Conservation (phyloP, 345 rosid genomes). For the Carallia pectinifolia region DNA sequence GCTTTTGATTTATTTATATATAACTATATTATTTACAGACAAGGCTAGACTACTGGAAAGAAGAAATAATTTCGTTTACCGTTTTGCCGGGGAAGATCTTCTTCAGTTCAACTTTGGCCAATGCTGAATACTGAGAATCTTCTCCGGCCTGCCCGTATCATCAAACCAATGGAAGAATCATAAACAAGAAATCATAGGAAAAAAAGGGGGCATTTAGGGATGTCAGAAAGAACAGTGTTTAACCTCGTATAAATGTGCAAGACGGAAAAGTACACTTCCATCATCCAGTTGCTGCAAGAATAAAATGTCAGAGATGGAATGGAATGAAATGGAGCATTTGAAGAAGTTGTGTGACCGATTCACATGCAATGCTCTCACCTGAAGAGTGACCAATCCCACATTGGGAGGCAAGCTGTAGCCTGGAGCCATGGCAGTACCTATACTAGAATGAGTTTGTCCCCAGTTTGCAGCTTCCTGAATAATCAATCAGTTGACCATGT, state of each 20-base stretch:
- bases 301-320: not conserved
- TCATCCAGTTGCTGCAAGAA: constrained; percentile 54
- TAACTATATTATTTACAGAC: not conserved
- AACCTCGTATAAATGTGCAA: constrained; percentile 87
- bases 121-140: constrained; percentile 46
- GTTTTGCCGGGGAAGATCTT: constrained; percentile 57
- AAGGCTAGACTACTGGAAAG: not conserved
- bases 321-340: too few species aligned
- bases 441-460: constrained; percentile 46
- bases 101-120: constrained; percentile 71
- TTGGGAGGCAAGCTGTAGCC: constrained; percentile 66
- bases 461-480: constrained; percentile 45
- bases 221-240: not conserved
- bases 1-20: not conserved
- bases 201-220: not conserved
- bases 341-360: too few species aligned
- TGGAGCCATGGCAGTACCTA: constrained; percentile 51
- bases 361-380: constrained; percentile 31
- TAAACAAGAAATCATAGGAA: not conserved
- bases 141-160: constrained; percentile 50
- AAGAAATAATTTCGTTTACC: constrained; percentile 26
- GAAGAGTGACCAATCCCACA: constrained; percentile 77
- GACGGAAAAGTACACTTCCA: constrained; percentile 61
- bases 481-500: constrained; percentile 1
- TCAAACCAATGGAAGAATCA: not conserved